Percentiles rank a stretch among this genome's conserved stretches.
Evolutionary conservation across 495 filamentous ascomycete genomes (phyloP).

Genomic region (Tuber indicum): DNA sequence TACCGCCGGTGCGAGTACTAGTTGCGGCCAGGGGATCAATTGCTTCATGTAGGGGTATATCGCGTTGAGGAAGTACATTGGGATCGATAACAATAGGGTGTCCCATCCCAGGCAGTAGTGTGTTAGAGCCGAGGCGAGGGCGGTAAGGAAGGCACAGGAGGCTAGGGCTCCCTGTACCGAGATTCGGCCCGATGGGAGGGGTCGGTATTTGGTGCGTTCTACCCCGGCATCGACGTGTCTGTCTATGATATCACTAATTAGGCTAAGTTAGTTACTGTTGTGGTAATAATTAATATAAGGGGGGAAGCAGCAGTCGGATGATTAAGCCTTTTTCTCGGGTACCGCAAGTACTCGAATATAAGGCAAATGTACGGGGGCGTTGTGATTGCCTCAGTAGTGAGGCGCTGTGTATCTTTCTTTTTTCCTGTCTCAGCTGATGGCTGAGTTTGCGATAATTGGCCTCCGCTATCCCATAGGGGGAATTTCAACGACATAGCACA

Average conservation of each 20-base stretch:
- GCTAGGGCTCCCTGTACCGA: not conserved
- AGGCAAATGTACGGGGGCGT: no score
- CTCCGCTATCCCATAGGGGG: no score
- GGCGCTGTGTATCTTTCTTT: no score
- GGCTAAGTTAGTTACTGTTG: not conserved
- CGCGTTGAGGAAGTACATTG: slow-evolving; percentile 4
- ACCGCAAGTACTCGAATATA: no score
- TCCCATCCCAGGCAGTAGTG: not conserved
- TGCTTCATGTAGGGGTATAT: slow-evolving; percentile 6
- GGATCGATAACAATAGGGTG: not conserved
- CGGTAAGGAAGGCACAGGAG: slow-evolving; percentile 6
- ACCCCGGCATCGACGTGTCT: not conserved
- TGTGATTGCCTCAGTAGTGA: no score
- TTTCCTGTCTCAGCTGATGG: no score
- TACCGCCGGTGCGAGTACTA: slow-evolving; percentile 16
- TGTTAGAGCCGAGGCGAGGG: not conserved
- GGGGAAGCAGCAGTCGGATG: not conserved
- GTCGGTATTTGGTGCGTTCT: slow-evolving; percentile 9
- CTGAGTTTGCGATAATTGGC: no score
- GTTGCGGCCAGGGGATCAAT: slow-evolving; percentile 6
- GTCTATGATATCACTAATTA: slow-evolving; percentile 8
- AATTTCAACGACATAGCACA: no score
- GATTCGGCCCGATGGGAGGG: slow-evolving; percentile 9
- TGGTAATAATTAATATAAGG: not conserved
- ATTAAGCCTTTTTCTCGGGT: not conserved